Conservation (phyloP, 192 early-diverging fungal genomes). For the Lobulomyces angularis region DNA sequence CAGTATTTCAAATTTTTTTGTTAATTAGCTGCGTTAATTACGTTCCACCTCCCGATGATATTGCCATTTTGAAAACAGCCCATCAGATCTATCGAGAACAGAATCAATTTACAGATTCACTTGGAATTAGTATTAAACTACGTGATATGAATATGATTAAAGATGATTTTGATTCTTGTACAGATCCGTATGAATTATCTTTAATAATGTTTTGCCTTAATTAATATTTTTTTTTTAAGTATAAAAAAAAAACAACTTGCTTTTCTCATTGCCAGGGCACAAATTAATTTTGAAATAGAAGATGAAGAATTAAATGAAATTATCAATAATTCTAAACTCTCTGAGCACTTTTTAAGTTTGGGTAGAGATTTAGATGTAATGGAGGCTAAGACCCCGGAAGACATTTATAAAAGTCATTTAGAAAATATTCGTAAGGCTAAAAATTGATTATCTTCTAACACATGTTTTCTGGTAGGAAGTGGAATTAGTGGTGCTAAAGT, state of each 20-base stretch:
- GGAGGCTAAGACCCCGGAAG: slow-evolving; percentile 91
- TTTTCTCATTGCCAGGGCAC: slow-evolving; percentile 82
- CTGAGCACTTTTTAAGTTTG: slow-evolving; percentile 76
- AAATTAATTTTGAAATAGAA: slow-evolving; percentile 66
- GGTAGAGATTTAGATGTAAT: slow-evolving; percentile 87
- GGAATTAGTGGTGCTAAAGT: slow-evolving; percentile 51
- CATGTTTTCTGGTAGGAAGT: slow-evolving; percentile 28
- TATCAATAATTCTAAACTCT: slow-evolving; percentile 76
- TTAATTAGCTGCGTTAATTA: slow-evolving; percentile 70
- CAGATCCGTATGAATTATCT: slow-evolving; percentile 41
- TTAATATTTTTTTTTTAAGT: slow-evolving; percentile 17
- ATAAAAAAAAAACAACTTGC: slow-evolving; percentile 90
- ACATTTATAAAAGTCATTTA: slow-evolving; percentile 95
- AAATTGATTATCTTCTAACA: slow-evolving; percentile 1
- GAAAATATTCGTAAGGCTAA: slow-evolving; percentile 67
- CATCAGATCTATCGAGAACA: slow-evolving; percentile 82
- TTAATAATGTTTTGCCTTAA: not conserved
- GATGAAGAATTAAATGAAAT: slow-evolving; percentile 72
- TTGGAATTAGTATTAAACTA: slow-evolving; percentile 76
- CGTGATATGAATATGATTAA: slow-evolving; percentile 68
- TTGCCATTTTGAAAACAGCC: slow-evolving; percentile 68
- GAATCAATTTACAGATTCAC: slow-evolving; percentile 65
- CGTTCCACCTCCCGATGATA: slow-evolving; percentile 81
- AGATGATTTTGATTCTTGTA: slow-evolving; percentile 74
- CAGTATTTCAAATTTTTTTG: not conserved